Evolutionary conservation across 331 rosid species (phyloP).

Genomic region (Saraca asoca): DNA sequence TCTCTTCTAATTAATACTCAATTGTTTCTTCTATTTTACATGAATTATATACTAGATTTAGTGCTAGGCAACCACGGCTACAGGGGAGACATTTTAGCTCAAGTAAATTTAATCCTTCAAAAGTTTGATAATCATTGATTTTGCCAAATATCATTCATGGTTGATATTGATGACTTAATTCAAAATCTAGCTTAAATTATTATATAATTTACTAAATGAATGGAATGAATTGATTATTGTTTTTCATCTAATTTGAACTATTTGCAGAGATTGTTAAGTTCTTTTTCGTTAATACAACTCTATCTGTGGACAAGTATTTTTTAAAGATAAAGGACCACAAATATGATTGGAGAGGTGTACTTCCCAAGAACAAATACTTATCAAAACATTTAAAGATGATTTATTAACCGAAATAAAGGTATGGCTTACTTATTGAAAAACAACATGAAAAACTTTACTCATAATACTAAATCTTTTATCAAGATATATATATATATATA

Average conservation of each 20-base stretch:
- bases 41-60: constrained; percentile 8
- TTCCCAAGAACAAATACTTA: constrained; percentile 49
- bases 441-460: too few species aligned
- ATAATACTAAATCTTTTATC: too few species aligned
- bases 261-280: constrained; percentile 51
- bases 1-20: not conserved
- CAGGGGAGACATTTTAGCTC: constrained; percentile 71
- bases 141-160: constrained; percentile 61
- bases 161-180: constrained; percentile 44
- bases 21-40: not conserved
- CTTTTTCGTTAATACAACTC: constrained; percentile 67
- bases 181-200: not conserved
- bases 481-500: too few species aligned
- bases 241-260: not conserved
- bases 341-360: constrained; percentile 65
- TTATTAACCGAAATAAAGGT: too few species aligned
- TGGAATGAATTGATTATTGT: not conserved
- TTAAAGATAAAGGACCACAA: constrained; percentile 43
- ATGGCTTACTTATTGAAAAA: too few species aligned
- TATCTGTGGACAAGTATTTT: constrained; percentile 61
- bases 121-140: constrained; percentile 62
- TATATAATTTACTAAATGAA: not conserved
- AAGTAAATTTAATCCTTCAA: constrained; percentile 52
- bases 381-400: constrained; percentile 50
- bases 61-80: constrained; percentile 81